Evolutionary conservation across 2,329 filamentous ascomycete species (phyloP).

Genomic region (Aspergillus phoenicis): DNA sequence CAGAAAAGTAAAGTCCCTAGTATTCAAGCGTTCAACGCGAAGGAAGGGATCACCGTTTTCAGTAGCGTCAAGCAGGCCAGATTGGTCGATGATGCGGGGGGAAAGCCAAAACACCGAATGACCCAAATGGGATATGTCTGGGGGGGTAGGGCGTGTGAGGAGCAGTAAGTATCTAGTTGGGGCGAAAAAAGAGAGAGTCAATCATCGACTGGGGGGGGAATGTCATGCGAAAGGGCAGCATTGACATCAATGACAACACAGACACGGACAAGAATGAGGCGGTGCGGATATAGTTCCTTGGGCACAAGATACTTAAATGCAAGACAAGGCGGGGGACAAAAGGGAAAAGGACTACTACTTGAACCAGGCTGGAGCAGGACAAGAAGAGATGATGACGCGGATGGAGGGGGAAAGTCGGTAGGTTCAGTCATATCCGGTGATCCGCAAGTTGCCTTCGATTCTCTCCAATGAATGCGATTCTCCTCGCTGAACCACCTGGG

Average conservation of each 20-base stretch:
- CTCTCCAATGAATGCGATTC: neutral
- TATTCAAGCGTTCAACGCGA: neutral
- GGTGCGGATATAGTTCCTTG: slow-evolving; percentile 21
- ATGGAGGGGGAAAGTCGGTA: slow-evolving; percentile 6
- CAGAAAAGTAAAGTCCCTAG: neutral
- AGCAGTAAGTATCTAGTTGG: neutral
- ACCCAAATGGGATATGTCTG: neutral
- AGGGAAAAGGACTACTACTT: neutral
- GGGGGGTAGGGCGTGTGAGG: neutral
- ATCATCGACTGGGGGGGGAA: neutral
- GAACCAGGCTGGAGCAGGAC: neutral
- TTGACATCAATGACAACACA: slow-evolving; percentile 11
- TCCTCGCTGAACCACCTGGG: neutral
- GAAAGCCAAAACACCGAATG: slow-evolving; percentile 4
- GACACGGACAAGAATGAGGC: slow-evolving; percentile 23
- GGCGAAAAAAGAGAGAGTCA: neutral
- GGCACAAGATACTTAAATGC: slow-evolving; percentile 14
- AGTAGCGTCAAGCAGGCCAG: slow-evolving; percentile 14
- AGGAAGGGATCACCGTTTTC: slow-evolving; percentile 15
- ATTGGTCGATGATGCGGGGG: slow-evolving; percentile 21
- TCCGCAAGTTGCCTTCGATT: slow-evolving; percentile 6
- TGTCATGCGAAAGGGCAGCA: slow-evolving; percentile 1
- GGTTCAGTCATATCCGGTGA: slow-evolving; percentile 16
- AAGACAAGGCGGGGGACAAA: neutral
- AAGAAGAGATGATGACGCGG: slow-evolving; percentile 18